Conservation (phyloP, 2,329 filamentous ascomycete species). For the Parafenestella ontariensis region DNA sequence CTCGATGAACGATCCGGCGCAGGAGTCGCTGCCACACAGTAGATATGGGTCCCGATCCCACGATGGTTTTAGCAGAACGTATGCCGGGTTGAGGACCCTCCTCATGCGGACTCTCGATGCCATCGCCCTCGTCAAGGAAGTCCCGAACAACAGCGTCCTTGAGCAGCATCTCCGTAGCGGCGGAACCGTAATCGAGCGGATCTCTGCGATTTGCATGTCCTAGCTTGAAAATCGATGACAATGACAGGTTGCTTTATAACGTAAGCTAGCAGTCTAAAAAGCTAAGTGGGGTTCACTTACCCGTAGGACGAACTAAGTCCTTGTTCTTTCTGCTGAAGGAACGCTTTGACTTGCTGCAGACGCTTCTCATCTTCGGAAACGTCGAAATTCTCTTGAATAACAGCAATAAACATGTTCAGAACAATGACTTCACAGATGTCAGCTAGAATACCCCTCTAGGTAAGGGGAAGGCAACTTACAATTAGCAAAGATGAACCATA, state of each 20-base stretch:
- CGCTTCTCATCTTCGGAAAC: slow-evolving; percentile 98
- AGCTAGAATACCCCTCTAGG: slow-evolving; percentile 4
- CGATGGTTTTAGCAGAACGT: slow-evolving; percentile 51
- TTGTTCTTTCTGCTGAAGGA: slow-evolving; percentile 88
- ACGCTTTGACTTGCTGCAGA: slow-evolving; percentile 93
- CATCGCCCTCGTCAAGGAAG: slow-evolving; percentile 80
- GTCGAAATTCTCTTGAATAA: slow-evolving; percentile 99
- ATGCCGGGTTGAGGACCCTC: slow-evolving; percentile 45
- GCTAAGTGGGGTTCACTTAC: slow-evolving; percentile 22
- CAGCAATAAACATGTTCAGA: slow-evolving; percentile 99
- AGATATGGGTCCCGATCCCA: slow-evolving; percentile 66
- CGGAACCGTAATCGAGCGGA: slow-evolving; percentile 88
- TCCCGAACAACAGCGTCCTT: slow-evolving; percentile 96
- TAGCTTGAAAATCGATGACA: slow-evolving; percentile 69
- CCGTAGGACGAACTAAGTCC: slow-evolving; percentile 68
- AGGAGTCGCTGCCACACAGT: slow-evolving; percentile 68
- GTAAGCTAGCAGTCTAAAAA: slow-evolving; percentile 12
- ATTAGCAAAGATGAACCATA: slow-evolving; percentile 95
- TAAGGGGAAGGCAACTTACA: slow-evolving; percentile 49
- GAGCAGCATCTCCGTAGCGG: slow-evolving; percentile 92
- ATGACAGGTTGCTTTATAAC: slow-evolving; percentile 68
- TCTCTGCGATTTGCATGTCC: slow-evolving; percentile 73
- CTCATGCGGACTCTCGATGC: slow-evolving; percentile 27
- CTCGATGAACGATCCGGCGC: slow-evolving; percentile 65
- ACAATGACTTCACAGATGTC: slow-evolving; percentile 69